Percentiles rank a stretch among this genome's conserved stretches.
phyloP scores from a whole-genome alignment of 306 rosid species.

The Canavalia gladiata region DNA sequence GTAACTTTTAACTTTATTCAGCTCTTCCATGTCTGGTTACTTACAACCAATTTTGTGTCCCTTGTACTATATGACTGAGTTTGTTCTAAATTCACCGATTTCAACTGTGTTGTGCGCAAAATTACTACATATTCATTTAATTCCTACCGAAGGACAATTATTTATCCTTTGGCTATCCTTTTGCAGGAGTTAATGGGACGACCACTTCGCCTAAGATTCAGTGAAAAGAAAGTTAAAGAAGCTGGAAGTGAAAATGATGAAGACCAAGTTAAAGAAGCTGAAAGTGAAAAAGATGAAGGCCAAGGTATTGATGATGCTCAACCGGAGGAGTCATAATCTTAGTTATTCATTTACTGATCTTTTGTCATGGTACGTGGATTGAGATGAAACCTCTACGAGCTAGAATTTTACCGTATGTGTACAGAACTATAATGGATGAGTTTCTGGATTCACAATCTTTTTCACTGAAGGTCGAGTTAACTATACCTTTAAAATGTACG shows the following conservation, averaged over 20 bases:
- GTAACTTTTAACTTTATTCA: not conserved
- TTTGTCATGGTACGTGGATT: slow-evolving; percentile 41
- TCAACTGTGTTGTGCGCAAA: not conserved
- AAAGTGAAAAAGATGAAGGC: slow-evolving; percentile 55
- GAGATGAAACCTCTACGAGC: slow-evolving; percentile 43
- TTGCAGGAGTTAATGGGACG: slow-evolving; percentile 86
- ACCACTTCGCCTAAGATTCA: slow-evolving; percentile 74
- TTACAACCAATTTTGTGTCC: slow-evolving; percentile 11
- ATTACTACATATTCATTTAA: not conserved
- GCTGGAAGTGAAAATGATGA: slow-evolving; percentile 62
- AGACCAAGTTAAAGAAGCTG: slow-evolving; percentile 54
- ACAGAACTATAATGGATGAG: slow-evolving; percentile 41
- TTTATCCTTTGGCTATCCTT: slow-evolving; percentile 6
- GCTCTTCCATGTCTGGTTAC: slow-evolving; percentile 28
- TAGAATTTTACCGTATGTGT: slow-evolving; percentile 51
- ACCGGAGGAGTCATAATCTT: slow-evolving; percentile 49
- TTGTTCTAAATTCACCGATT: not conserved
- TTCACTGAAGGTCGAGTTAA: slow-evolving; percentile 25
- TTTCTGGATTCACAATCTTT: slow-evolving; percentile 45
- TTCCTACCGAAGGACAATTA: slow-evolving; percentile 34
- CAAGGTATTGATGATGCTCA: slow-evolving; percentile 41
- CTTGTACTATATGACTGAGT: not conserved
- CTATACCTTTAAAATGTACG: slow-evolving; percentile 26
- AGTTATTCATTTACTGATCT: slow-evolving; percentile 41
- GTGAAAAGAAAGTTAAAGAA: slow-evolving; percentile 63